Percentiles rank a stretch among this genome's conserved stretches.
Evolutionary conservation across 768 basidiomycete species (phyloP).

Genomic region (Serpula lacrymans): DNA sequence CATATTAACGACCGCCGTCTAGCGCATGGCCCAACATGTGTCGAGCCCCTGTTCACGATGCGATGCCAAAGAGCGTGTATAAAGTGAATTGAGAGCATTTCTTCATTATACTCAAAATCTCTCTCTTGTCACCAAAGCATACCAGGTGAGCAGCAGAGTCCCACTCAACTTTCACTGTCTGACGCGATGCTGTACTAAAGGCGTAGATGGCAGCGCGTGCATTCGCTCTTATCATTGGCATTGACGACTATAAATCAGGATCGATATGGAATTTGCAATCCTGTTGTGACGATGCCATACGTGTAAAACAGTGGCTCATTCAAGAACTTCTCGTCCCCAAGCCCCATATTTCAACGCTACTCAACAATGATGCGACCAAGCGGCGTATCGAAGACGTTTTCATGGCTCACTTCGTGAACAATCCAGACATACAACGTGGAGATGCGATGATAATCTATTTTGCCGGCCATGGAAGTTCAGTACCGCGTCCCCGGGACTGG

Average conservation of each 20-base stretch:
- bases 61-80: too few relatives aligned
- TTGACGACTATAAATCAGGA: conserved; percentile 66
- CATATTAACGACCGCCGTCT: too few relatives aligned
- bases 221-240: conserved; percentile 66
- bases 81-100: too few relatives aligned
- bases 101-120: too few relatives aligned
- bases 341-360: conserved; percentile 52
- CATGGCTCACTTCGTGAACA: conserved; percentile 60
- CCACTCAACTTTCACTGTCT: conserved; percentile 1
- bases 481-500: conserved; percentile 60
- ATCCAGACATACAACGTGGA: conserved; percentile 52
- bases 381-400: conserved; percentile 58
- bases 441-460: conserved; percentile 70
- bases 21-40: too few relatives aligned
- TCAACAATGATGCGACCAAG: conserved; percentile 60
- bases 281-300: conserved; percentile 61
- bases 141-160: background rate
- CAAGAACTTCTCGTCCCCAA: conserved; percentile 56
- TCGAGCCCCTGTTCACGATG: too few relatives aligned
- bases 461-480: conserved; percentile 66
- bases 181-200: conserved; percentile 1
- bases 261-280: conserved; percentile 64
- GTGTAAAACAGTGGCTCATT: conserved; percentile 53
- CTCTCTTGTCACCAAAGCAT: too few relatives aligned
- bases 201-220: conserved; percentile 42